Base-by-base conservation (phyloP, 2,329 filamentous ascomycete species). In the Acephala macrosclerotiorum region DNA sequence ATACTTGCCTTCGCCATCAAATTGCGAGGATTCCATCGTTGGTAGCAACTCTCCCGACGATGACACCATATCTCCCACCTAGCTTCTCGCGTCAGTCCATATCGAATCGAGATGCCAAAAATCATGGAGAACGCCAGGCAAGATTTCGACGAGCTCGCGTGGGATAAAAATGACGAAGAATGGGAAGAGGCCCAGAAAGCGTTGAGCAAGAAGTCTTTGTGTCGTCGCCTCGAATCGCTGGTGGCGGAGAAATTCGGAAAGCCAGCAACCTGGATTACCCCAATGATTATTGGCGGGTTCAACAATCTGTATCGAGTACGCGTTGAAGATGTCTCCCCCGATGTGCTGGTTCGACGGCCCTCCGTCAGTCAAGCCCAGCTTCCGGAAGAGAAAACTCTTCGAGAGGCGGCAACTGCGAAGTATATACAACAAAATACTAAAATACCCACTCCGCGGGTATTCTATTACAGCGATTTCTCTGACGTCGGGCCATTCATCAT, bases 91-190 rank as follows among this genome's bases (percentile, higher is more conserved):
- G n/a, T n/a, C n/a, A n/a, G n/a, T n/a, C n/a, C n/a, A n/a, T n/a
- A n/a, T n/a, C n/a, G n/a, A n/a, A n/a, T n/a, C n/a, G n/a, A n/a
- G n/a, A n/a, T n/a, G n/a, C n/a, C n/a, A n/a, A n/a, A n/a, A n/a
- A n/a, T n/a, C n/a, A 63, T 63, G 55, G 33, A 25, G 18, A 47
- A 58, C 26, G 57, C 3, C 18, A 40, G 56, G 18, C 40, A 40
- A 64, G 42, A 72, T 26, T 64, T 69, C 25, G 70, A 73, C 51
- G 59, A 70, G 26, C n/a, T 70, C 35, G 70, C 60, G 18, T 73
- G 70, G 71, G 70, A 73, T 57, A 68, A 60, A 45, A 72, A 67
- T 40, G 70, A 73, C 35, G 65, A 70, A 40, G 66, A 38, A 4
- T 70, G 59, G 62, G 68, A 70, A 42, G 35, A 62, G 51, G 58